phyloP scores from a whole-genome alignment of 2,329 filamentous ascomycete genomes.

The Alternaria brassicae region DNA sequence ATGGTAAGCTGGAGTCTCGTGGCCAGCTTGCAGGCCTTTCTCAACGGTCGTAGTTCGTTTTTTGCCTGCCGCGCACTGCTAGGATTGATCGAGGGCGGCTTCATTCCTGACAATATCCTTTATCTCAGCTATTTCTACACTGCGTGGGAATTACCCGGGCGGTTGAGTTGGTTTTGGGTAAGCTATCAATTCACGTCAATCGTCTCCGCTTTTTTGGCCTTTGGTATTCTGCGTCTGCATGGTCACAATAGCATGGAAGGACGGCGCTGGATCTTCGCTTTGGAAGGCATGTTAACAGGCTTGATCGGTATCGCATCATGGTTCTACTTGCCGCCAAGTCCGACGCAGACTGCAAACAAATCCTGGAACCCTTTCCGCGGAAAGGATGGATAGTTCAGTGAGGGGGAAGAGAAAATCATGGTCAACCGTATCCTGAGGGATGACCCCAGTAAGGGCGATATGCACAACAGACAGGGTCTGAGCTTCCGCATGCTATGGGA shows the following conservation, averaged over 20 bases:
- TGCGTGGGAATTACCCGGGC: conserved; percentile 70
- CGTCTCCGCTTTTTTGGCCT: conserved; percentile 63
- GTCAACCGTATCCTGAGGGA: conserved; percentile 67
- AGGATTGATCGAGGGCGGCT: conserved; percentile 57
- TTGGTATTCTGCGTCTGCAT: conserved; percentile 60
- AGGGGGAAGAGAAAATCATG: conserved; percentile 72
- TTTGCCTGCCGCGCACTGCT: conserved; percentile 54
- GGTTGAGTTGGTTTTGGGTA: conserved; percentile 75
- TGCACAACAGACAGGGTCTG: conserved; percentile 67
- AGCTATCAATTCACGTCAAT: conserved; percentile 66
- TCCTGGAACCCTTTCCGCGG: conserved; percentile 58
- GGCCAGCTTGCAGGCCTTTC: conserved; percentile 72
- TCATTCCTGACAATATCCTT: conserved; percentile 69
- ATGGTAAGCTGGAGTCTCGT: conserved; percentile 57
- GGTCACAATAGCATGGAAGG: conserved; percentile 60
- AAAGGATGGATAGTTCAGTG: conserved; percentile 70
- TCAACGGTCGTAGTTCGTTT: conserved; percentile 59
- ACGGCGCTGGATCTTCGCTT: conserved; percentile 64
- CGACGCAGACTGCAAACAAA: conserved; percentile 67
- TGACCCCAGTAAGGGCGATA: conserved; percentile 65
- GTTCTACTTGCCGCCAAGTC: conserved; percentile 57
- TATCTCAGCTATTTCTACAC: conserved; percentile 81
- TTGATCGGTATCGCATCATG: conserved; percentile 47
- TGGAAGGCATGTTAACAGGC: conserved; percentile 50
- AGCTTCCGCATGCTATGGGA: conserved; percentile 58